Conservation (phyloP, 805 yeast species). For the Nakazawaea holstii region DNA sequence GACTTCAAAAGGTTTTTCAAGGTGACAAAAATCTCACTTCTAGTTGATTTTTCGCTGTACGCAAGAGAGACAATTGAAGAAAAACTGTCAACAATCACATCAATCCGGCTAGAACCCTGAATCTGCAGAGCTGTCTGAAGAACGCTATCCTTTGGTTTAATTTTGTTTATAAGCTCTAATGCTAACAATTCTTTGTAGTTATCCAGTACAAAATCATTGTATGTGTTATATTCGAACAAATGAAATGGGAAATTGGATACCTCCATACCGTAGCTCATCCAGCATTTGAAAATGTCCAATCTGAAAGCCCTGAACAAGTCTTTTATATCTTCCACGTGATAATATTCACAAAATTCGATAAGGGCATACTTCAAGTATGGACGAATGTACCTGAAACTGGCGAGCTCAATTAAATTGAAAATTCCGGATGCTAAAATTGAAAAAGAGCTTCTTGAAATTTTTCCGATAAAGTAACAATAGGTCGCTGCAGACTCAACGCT, state of each 20-base stretch:
- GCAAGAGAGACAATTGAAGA: constrained; percentile 38
- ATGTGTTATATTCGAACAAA: constrained; percentile 30
- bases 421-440: constrained; percentile 28
- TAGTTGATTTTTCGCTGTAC: constrained; percentile 32
- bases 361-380: constrained; percentile 27
- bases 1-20: constrained; percentile 16
- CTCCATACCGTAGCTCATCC: constrained; percentile 31
- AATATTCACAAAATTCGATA: constrained; percentile 16
- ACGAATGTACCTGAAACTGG: constrained; percentile 25
- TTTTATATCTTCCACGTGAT: constrained; percentile 12
- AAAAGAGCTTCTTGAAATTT: constrained; percentile 25
- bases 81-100: constrained; percentile 28
- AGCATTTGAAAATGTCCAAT: constrained; percentile 33
- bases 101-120: not conserved
- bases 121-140: constrained; percentile 15
- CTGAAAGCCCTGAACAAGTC: constrained; percentile 26
- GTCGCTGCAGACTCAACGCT: constrained; percentile 33
- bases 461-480: constrained; percentile 30
- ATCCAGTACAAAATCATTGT: constrained; percentile 25
- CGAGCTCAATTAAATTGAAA: constrained; percentile 37
- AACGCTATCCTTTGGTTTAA: not conserved
- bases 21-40: constrained; percentile 26
- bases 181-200: constrained; percentile 36
- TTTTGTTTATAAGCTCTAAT: constrained; percentile 18
- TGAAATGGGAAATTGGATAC: constrained; percentile 34